Evolutionary conservation across 345 rosid species (phyloP).

Genomic region (Dovyalis caffra): DNA sequence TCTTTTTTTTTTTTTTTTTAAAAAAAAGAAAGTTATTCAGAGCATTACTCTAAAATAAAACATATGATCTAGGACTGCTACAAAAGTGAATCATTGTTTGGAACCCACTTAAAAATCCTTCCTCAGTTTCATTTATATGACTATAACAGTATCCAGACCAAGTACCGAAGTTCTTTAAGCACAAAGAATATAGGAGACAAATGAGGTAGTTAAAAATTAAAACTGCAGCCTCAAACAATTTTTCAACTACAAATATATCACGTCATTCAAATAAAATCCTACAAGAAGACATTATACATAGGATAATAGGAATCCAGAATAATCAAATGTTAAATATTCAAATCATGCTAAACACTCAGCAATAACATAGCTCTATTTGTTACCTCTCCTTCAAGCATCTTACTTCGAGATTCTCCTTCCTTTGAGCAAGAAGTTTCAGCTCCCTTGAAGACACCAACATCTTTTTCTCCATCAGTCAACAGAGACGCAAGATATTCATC

Average conservation of each 20-base stretch:
- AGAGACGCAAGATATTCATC: constrained; percentile 42
- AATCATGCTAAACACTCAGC: background rate
- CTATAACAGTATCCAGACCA: too few species aligned
- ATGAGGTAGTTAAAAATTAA: background rate
- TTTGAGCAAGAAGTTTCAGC: constrained; percentile 28
- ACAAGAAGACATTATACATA: background rate
- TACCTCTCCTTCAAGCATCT: constrained; percentile 32
- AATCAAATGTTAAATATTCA: background rate
- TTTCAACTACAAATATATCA: background rate
- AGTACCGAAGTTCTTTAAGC: background rate
- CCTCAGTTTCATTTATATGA: too few species aligned
- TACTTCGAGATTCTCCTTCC: constrained; percentile 27
- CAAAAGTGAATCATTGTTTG: too few species aligned
- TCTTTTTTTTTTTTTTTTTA: too few species aligned
- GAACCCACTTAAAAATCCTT: too few species aligned
- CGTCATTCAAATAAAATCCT: constrained; percentile 1
- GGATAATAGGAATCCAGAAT: background rate
- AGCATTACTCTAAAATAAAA: too few species aligned
- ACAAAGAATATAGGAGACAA: constrained; percentile 3
- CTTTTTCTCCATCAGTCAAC: constrained; percentile 43
- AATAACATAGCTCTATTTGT: background rate
- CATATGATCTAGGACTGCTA: too few species aligned
- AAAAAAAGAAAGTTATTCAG: too few species aligned
- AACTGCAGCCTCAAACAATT: background rate
- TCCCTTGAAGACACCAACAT: constrained; percentile 27